phyloP scores from a whole-genome alignment of 192 early-diverging fungal species.

The Pilobolus umbonatus region DNA sequence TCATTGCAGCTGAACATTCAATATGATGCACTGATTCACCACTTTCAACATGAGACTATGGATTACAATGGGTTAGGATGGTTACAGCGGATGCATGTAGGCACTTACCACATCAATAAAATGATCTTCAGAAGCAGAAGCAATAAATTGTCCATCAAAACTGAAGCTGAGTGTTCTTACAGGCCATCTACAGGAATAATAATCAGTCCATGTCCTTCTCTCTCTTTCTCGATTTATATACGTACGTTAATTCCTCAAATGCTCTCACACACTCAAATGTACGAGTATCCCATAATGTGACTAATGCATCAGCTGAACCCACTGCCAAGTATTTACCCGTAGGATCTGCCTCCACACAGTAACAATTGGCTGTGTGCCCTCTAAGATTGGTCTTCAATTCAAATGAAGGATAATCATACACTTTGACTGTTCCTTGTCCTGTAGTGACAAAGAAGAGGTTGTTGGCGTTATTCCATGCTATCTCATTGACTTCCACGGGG shows the following conservation, averaged over 20 bases:
- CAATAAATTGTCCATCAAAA: conserved; percentile 73
- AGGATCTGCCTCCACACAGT: conserved; percentile 79
- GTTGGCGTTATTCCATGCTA: conserved; percentile 71
- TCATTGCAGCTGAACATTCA: conserved; percentile 59
- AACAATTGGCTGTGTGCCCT: conserved; percentile 78
- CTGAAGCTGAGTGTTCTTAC: conserved; percentile 75
- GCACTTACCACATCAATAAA: conserved; percentile 70
- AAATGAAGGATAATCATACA: conserved; percentile 66
- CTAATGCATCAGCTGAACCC: conserved; percentile 71
- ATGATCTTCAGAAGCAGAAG: conserved; percentile 71
- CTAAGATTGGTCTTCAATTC: conserved; percentile 46
- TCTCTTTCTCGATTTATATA: not conserved
- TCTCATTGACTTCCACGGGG: conserved; percentile 74
- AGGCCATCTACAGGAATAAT: conserved; percentile 56
- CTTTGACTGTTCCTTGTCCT: conserved; percentile 64
- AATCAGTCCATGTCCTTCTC: no score
- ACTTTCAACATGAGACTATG: conserved; percentile 65
- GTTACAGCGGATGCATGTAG: not conserved
- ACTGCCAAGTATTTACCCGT: conserved; percentile 71
- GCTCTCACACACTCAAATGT: conserved; percentile 59
- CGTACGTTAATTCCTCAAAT: conserved; percentile 63
- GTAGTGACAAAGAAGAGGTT: conserved; percentile 75
- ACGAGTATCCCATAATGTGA: conserved; percentile 72
- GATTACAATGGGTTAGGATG: no score
- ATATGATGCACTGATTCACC: conserved; percentile 69